Evolutionary conservation across 225 moss, liverwort and hornwort genomes (phyloP), one percentile per base, ranked within the genome.

Genomic region (Lunularia cruciata): DNA sequence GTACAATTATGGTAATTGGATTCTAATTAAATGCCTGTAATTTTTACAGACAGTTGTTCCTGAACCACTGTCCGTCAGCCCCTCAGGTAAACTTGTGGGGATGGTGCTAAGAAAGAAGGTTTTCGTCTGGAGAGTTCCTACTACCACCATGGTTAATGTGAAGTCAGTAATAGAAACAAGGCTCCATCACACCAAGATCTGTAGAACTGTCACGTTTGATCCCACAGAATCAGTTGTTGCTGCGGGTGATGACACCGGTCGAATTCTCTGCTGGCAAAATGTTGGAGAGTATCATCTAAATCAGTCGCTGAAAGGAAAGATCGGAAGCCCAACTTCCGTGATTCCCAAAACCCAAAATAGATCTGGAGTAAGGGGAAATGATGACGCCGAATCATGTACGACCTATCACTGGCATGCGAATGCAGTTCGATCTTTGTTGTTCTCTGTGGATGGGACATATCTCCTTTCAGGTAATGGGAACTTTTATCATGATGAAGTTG

Each of bases 381-480:
- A 99, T 63, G 93, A 99, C 65, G 98, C 93, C 5, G 78, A 63
- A 55, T 68, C 89, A 34, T 69, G 89, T 43, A 85, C 91, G 0
- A 93, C 88, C 4, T 84, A 86, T 72, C 98, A 93, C 65, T 99
- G 98, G 98, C 98, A 99, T 74, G 77, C 98, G 2, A 64, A 67
- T 39, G 86, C 83, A 70, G 91, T 99, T 72, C 80, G 75, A 40
- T 83, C 83, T 31, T 81, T 99, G 14, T n/a, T 83, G 4, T 99
- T 89, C 63, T 91, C 98, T 23, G 53, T 74, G 3, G 98, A 99
- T 55, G 98, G 98, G 53, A 85, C 81, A 23, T 91, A 91, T 53
- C 75, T 99, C 3, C 78, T 99, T 14, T 99, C 98, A 25, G 96
- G 96, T 63, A 15, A 31, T 19, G 14, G 35, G 15, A n/a, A n/a